Percentiles rank a stretch among this genome's conserved stretches.
phyloP scores from a whole-genome alignment of 768 basidiomycete genomes.

The Mycena latifolia region DNA sequence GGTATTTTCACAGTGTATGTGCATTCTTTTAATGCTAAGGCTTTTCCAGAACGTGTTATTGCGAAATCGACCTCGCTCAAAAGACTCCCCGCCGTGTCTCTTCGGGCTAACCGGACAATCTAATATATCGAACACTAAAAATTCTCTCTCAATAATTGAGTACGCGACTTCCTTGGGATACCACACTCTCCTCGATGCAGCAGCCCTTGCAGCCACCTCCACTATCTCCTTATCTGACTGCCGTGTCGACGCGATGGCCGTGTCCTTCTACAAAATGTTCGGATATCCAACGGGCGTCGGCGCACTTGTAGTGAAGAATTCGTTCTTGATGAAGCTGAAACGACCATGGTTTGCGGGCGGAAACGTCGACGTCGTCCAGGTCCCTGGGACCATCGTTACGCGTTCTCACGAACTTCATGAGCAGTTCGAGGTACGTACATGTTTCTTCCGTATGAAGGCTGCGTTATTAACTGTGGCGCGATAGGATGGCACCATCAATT shows the following conservation, averaged over 20 bases:
- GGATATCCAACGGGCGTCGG: conserved; percentile 90
- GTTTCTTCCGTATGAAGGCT: conserved; percentile 2
- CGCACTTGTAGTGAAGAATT: conserved; percentile 79
- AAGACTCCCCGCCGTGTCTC: conserved; percentile 63
- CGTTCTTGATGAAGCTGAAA: conserved; percentile 69
- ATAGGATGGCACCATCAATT: conserved; percentile 91
- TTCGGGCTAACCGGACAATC: conserved; percentile 87
- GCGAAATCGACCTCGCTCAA: conserved; percentile 60
- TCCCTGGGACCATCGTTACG: conserved; percentile 79
- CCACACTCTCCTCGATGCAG: conserved; percentile 83
- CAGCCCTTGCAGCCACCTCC: conserved; percentile 83
- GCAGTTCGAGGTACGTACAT: conserved; percentile 76
- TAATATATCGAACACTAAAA: conserved; percentile 85
- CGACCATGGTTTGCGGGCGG: conserved; percentile 91
- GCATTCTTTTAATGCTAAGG: conserved; percentile 38
- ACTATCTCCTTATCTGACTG: conserved; percentile 72
- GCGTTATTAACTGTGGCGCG: conserved; percentile 2
- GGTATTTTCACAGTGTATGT: conserved; percentile 55
- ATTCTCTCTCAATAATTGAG: conserved; percentile 70
- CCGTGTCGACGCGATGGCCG: conserved; percentile 84
- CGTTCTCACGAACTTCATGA: conserved; percentile 71
- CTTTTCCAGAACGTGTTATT: conserved; percentile 64
- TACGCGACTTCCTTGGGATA: conserved; percentile 80
- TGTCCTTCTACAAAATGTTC: conserved; percentile 94
- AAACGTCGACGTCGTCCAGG: conserved; percentile 86